These are phyloP conservation scores for Pseudogymnoascus sp. DNA, from an alignment of 2,329 filamentous ascomycete species.

Conservation along the genomic window DNA sequence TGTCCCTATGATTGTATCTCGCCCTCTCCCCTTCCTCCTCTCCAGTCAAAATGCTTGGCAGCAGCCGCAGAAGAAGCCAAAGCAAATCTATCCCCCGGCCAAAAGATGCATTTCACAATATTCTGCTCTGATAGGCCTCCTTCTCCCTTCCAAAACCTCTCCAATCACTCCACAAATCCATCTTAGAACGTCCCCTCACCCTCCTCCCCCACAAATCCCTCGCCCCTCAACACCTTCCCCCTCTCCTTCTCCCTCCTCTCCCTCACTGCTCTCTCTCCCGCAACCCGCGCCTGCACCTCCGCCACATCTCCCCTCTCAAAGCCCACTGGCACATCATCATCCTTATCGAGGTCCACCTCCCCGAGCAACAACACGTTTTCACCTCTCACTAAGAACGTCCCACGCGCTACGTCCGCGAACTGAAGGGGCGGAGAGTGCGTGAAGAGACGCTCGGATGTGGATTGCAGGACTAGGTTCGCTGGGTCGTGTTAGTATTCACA, in stretches of 20 bases:
- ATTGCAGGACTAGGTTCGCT: slow-evolving; percentile 94
- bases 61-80: background rate
- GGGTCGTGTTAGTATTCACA: slow-evolving; percentile 15
- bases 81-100: background rate
- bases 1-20: background rate
- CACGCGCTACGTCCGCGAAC: slow-evolving; percentile 78
- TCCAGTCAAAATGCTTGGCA: background rate
- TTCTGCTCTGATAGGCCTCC: slow-evolving; percentile 32
- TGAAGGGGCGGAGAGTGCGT: slow-evolving; percentile 40
- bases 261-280: slow-evolving; percentile 59
- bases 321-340: slow-evolving; percentile 72
- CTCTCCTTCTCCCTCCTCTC: slow-evolving; percentile 66
- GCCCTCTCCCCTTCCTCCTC: background rate
- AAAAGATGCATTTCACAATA: slow-evolving; percentile 43
- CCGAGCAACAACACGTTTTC: slow-evolving; percentile 96
- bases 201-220: slow-evolving; percentile 86
- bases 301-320: slow-evolving; percentile 59
- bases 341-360: slow-evolving; percentile 93
- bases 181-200: slow-evolving; percentile 25
- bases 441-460: slow-evolving; percentile 84
- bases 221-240: slow-evolving; percentile 59
- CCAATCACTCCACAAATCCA: slow-evolving; percentile 2
- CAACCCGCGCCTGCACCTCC: slow-evolving; percentile 63
- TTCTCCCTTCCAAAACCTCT: background rate
- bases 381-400: slow-evolving; percentile 84